These are phyloP conservation scores for Clonostachys byssicola DNA, from an alignment of 2,329 filamentous ascomycete species.

Conservation along the genomic window DNA sequence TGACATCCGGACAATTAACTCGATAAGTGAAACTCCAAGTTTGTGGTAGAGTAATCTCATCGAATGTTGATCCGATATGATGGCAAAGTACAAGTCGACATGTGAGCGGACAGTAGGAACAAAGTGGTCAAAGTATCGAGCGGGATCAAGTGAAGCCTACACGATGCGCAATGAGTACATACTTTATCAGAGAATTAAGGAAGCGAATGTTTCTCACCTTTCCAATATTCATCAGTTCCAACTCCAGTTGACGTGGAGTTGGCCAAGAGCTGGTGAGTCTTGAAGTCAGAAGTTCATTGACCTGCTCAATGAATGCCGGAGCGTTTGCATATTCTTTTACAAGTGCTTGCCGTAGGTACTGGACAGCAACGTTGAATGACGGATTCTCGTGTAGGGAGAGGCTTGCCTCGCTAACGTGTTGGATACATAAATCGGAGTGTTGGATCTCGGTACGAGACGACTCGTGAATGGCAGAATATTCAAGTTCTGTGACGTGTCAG, in stretches of 20 bases:
- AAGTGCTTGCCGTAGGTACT: conserved; percentile 28
- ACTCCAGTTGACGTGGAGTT: conserved; percentile 41
- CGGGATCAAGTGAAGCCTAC: conserved; percentile 13
- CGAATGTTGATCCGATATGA: conserved; percentile 7
- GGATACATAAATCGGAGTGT: conserved; percentile 33
- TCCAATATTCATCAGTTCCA: conserved; percentile 45
- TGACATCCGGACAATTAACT: too few relatives aligned
- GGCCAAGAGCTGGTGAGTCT: conserved; percentile 27
- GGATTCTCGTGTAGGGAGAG: conserved; percentile 15
- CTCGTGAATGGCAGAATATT: conserved; percentile 33
- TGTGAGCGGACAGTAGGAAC: conserved; percentile 31
- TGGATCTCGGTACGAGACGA: conserved; percentile 20
- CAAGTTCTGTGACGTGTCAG: conserved; percentile 32
- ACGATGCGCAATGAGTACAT: neutral
- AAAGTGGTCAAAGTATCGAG: conserved; percentile 34
- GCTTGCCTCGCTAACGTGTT: conserved; percentile 28
- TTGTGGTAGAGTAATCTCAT: conserved; percentile 35
- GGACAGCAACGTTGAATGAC: conserved; percentile 26
- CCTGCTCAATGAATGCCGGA: conserved; percentile 19
- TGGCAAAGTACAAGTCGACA: conserved; percentile 36
- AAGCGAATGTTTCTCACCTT: conserved; percentile 29
- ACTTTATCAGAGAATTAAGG: neutral
- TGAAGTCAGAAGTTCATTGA: conserved; percentile 27
- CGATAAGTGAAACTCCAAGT: conserved; percentile 6
- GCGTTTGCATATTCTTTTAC: conserved; percentile 23